Evolutionary conservation across 208 protist species (phyloP), one percentile per base, ranked within the genome.

Genomic region (Leishmania aethiopica): DNA sequence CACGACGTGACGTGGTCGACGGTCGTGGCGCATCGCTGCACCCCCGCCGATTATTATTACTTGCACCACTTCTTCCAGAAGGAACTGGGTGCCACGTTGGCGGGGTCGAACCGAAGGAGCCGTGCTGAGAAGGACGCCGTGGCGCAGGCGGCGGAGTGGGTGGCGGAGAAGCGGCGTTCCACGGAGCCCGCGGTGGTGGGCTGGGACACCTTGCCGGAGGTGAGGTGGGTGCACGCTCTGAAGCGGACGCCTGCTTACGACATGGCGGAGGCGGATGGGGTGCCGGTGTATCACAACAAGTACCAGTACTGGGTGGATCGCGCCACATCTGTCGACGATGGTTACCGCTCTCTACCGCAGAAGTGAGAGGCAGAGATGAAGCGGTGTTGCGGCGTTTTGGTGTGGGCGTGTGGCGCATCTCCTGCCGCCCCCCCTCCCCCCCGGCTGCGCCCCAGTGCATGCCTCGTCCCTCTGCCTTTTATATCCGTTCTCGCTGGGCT

Each of bases 11-110:
- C 81, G 53, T 79, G 75, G 81, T 57, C 75, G 25, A 79, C 81
- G 32, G 67, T 76, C 4, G 82, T 78, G 45, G 82, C 67, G 47
- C 82, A 85, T 77, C 82, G 77, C 72, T 80, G 75, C 62, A 40
- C 28, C 22, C 72, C 82, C 40, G 67, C 75, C 11, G 82, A 85
- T 22, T 32, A 40, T 22, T 49, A 59, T n/a, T 80, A 64, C 35
- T 22, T 80, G 28, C 77, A 81, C 49, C 49, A 66, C 77, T 85
- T 75, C 60, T 85, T 85, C 60, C 57, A 66, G 53, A 57, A 10
- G 49, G 57, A 77, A 53, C 45, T 55, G 1, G 4, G 7, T 42
- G 67, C 67, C 6, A 72, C 67, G 66, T 8, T 42, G 66, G 59
- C 59, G 32, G 28, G 59, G 59, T 32, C 7, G 25, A 32, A 32